Evolutionary conservation across 192 early-diverging fungal genomes (phyloP).

Genomic region (Backusella sp.): DNA sequence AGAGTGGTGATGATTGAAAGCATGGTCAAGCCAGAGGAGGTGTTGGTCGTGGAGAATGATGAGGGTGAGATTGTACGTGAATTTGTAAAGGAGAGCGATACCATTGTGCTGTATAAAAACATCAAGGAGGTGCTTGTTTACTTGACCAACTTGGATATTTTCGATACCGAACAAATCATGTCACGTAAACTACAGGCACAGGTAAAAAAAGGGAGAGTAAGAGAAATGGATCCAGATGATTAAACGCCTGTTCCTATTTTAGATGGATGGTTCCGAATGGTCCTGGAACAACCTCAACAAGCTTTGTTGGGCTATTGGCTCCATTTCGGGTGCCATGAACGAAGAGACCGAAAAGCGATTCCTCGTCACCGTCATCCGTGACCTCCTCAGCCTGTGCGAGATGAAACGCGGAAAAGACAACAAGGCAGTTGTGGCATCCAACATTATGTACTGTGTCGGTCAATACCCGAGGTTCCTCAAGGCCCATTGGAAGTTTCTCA

Average conservation of each 20-base stretch:
- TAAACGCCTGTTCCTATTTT: not conserved
- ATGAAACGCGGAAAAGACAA: slow-evolving; percentile 99
- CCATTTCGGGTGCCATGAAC: slow-evolving; percentile 94
- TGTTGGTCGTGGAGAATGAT: slow-evolving; percentile 96
- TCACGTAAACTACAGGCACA: slow-evolving; percentile 87
- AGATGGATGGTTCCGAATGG: slow-evolving; percentile 95
- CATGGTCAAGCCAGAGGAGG: slow-evolving; percentile 99
- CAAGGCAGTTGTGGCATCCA: slow-evolving; percentile 98
- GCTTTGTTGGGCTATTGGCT: slow-evolving; percentile 99
- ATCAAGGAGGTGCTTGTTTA: slow-evolving; percentile 97
- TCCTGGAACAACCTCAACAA: slow-evolving; percentile 98
- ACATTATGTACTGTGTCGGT: slow-evolving; percentile 99
- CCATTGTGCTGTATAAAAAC: slow-evolving; percentile 96
- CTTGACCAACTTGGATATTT: slow-evolving; percentile 92
- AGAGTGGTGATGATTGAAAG: slow-evolving; percentile 97
- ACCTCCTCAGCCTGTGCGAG: slow-evolving; percentile 89
- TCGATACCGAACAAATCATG: slow-evolving; percentile 96
- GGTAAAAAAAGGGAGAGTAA: slow-evolving; percentile 38
- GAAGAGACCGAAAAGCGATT: slow-evolving; percentile 98
- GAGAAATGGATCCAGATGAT: not conserved
- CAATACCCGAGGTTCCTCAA: slow-evolving; percentile 99
- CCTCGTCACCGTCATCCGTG: slow-evolving; percentile 98
- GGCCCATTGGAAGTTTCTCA: slow-evolving; percentile 99
- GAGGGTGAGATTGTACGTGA: slow-evolving; percentile 99
- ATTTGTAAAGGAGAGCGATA: slow-evolving; percentile 95